Base-by-base conservation (phyloP, 2,329 filamentous ascomycete genomes). In the Cytospora paraplurivora region DNA sequence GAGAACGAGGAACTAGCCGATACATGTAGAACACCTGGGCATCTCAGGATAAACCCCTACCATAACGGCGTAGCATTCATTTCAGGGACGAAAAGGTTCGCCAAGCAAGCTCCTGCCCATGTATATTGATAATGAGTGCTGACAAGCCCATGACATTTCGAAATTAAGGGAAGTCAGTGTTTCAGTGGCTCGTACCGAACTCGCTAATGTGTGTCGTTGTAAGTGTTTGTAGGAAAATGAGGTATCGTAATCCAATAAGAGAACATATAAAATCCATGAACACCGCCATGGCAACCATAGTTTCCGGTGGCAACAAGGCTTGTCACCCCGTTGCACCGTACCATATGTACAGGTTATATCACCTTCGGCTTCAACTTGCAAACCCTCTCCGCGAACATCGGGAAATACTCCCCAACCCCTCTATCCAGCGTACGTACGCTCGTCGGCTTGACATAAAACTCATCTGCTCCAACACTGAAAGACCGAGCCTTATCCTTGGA, bases 361-460 rank as follows among this genome's bases (percentile, higher is more conserved):
- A 3, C 7, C 17, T 57, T 47, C 21, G 27, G 27, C 49, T 44
- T 59, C 10, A 53, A 19, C 51, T 11, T 10, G 7, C 7, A 7
- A 12, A 50, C 34, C 10, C 19, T 51, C 3, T 44, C 37, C 6
- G 21, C n/a, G 27, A 56, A 50, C 3, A 13, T 37, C n/a, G 47
- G 49, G 6, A 63, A 63, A 13, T 60, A 21, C 13, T 38, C 27
- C n/a, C 41, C 35, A n/a, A 63, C 44, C 0, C 41, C 56, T 17
- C 41, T 17, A 34, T 63, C 62, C 0, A 63, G 56, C 19, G 52
- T 44, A 21, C 59, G 55, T n/a, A 63, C 44, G 1, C 62, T 56
- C 62, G 50, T 59, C 11, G 62, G 62, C 38, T 63, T 63, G 8
- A 63, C 62, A 15, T 54, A 51, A 15, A 59, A 63, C 10, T 58